A percentile compares a stretch with the other conserved stretches of the same genome.
Evolutionary conservation across 345 rosid species (phyloP).

Genomic region (Citrus unshiu): DNA sequence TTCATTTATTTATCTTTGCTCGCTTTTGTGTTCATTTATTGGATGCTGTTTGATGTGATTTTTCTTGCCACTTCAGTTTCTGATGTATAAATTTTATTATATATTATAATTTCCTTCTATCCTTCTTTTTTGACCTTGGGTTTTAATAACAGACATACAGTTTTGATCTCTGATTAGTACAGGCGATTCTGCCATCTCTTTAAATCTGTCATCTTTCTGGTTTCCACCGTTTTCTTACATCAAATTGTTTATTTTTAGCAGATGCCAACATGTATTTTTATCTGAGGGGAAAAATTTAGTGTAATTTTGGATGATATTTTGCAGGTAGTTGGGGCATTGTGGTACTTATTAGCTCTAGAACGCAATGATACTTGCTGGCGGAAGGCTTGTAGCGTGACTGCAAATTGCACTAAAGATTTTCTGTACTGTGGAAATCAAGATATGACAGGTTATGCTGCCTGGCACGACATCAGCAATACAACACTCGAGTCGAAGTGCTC

Average conservation of each 20-base stretch:
- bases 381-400: constrained; percentile 30
- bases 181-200: background rate
- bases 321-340: constrained; percentile 92
- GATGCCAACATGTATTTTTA: background rate
- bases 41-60: background rate
- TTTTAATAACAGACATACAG: background rate
- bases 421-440: constrained; percentile 71
- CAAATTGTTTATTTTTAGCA: background rate
- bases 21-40: background rate
- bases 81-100: background rate
- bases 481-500: constrained; percentile 40
- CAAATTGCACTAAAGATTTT: constrained; percentile 38
- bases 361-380: constrained; percentile 83
- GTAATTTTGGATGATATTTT: constrained; percentile 13
- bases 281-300: too few relatives aligned
- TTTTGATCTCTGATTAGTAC: background rate
- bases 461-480: constrained; percentile 32
- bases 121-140: constrained; percentile 3
- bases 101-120: background rate
- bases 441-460: constrained; percentile 43
- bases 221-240: background rate
- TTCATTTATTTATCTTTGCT: background rate
- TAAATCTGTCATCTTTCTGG: background rate
- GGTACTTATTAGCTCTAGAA: constrained; percentile 89
- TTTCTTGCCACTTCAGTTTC: constrained; percentile 1